Evolutionary conservation across 179 eudicot species (phyloP).

Genomic region (Drosera spatulata): DNA sequence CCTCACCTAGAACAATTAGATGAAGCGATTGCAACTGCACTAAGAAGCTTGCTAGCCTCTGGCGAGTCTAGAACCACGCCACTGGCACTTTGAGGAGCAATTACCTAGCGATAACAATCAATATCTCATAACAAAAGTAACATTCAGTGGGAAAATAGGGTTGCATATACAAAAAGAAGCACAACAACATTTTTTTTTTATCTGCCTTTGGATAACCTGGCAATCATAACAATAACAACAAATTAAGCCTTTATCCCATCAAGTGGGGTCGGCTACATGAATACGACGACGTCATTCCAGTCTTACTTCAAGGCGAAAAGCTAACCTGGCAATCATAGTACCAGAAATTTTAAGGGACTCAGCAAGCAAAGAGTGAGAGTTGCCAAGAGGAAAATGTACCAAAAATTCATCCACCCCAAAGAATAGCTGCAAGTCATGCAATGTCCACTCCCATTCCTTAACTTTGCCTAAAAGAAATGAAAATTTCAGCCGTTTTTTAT

Average conservation of each 20-base stretch:
- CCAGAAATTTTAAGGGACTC: too few species aligned
- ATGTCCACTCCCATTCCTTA: constrained; percentile 47
- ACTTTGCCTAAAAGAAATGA: constrained; percentile 36
- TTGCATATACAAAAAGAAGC: neutral
- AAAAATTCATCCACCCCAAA: constrained; percentile 91
- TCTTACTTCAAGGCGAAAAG: too few species aligned
- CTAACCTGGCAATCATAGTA: too few species aligned
- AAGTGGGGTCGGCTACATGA: too few species aligned
- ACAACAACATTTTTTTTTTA: too few species aligned
- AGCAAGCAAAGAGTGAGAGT: neutral
- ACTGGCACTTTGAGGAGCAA: constrained; percentile 92
- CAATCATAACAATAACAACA: too few species aligned
- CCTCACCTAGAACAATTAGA: constrained; percentile 84
- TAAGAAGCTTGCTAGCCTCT: constrained; percentile 96
- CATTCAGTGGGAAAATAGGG: neutral
- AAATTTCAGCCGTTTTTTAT: neutral
- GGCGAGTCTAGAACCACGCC: constrained; percentile 94
- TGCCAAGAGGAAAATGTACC: constrained; percentile 24
- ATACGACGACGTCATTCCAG: too few species aligned
- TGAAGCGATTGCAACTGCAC: constrained; percentile 96
- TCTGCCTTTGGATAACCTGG: too few species aligned
- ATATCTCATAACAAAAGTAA: neutral
- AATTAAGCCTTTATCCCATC: too few species aligned
- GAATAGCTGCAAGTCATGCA: constrained; percentile 79
- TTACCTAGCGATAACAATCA: constrained; percentile 31